These are phyloP conservation scores for Pogostemon cablin DNA, from an alignment of 257 asterid species.

Conservation along the genomic window DNA sequence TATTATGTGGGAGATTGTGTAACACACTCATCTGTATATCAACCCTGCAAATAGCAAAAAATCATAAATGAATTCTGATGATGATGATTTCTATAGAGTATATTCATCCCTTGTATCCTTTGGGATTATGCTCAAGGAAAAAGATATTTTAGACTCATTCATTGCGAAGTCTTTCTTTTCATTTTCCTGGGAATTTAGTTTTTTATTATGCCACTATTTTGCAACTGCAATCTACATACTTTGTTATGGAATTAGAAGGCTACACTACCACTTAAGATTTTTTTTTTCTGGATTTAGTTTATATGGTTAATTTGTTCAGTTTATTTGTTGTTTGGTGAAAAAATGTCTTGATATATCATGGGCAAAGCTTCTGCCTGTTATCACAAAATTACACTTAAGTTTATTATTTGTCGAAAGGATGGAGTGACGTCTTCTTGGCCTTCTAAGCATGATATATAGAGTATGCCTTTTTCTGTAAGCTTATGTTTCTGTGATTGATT, in stretches of 20 bases:
- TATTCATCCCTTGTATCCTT: background rate
- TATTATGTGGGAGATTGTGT: background rate
- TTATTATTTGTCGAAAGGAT: background rate
- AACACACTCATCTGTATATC: background rate
- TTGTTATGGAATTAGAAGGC: background rate
- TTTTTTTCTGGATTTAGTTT: background rate
- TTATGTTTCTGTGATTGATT: conserved; percentile 31
- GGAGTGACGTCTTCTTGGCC: conserved; percentile 13
- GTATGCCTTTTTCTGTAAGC: conserved; percentile 10
- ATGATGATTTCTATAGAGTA: background rate
- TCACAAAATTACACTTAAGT: background rate
- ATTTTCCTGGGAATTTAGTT: conserved; percentile 4
- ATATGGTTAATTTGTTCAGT: background rate
- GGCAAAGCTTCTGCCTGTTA: background rate
- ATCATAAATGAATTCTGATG: background rate
- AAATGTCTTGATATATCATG: background rate
- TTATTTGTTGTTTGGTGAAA: conserved; percentile 16
- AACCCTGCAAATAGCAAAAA: background rate
- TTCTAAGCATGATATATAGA: background rate
- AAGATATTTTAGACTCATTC: background rate
- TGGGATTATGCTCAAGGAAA: background rate
- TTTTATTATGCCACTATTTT: background rate
- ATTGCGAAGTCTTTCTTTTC: background rate
- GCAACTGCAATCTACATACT: background rate
- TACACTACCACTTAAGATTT: background rate